Conservation (phyloP, 1,139 yeast species). For the Saccharomyces hybrid region DNA sequence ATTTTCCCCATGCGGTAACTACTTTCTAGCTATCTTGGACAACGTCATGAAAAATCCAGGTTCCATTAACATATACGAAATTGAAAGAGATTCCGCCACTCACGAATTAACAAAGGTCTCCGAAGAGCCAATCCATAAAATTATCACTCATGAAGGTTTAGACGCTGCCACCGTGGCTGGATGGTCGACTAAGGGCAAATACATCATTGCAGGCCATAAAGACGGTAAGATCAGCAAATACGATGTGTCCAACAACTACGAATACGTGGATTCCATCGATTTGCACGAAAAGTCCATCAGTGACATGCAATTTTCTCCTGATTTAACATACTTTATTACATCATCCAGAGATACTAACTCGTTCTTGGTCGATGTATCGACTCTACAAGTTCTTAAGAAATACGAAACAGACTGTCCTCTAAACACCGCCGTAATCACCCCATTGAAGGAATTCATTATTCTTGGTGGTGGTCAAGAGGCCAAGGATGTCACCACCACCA, state of each 20-base stretch:
- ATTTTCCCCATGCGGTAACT: constrained; percentile 65
- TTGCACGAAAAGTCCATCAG: constrained; percentile 76
- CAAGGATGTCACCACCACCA: constrained; percentile 91
- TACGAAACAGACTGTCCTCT: constrained; percentile 88
- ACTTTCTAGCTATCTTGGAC: constrained; percentile 73
- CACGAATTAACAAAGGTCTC: constrained; percentile 29
- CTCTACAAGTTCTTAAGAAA: constrained; percentile 62
- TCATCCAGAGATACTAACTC: constrained; percentile 90
- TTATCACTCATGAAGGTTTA: constrained; percentile 51
- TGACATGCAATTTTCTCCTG: constrained; percentile 85
- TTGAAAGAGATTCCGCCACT: constrained; percentile 41
- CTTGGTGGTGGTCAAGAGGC: constrained; percentile 99
- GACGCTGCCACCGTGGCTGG: constrained; percentile 74
- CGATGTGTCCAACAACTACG: constrained; percentile 62
- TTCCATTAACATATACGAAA: constrained; percentile 58
- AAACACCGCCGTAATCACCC: constrained; percentile 92
- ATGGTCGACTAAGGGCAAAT: constrained; percentile 71
- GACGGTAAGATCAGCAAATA: constrained; percentile 80
- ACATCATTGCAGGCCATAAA: constrained; percentile 79
- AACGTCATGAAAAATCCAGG: constrained; percentile 91
- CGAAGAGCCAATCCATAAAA: constrained; percentile 52
- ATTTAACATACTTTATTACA: constrained; percentile 81
- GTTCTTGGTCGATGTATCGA: constrained; percentile 69
- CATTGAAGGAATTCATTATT: constrained; percentile 82
- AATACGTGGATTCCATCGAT: constrained; percentile 47